A percentile compares a stretch with the other conserved stretches of the same genome.
Evolutionary conservation across 352 stramenopile species (phyloP).

Genomic region (Thalassiosira pacifica): DNA sequence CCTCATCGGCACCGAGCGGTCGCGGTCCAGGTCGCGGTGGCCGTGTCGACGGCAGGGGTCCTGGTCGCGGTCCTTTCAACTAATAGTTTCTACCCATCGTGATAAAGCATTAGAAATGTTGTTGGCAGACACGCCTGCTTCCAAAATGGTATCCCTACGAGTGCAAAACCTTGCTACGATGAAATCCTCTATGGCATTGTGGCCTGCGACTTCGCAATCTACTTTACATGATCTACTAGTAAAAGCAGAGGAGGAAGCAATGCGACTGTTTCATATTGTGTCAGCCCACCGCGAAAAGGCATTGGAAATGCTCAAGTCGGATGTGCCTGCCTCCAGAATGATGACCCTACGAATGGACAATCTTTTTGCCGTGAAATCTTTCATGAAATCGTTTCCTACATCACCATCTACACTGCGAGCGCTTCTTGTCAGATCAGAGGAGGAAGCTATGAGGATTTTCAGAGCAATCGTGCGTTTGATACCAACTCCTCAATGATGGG

Average conservation of each 20-base stretch:
- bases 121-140: neutral
- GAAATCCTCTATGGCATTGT: neutral
- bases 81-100: too few species aligned
- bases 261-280: neutral
- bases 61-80: too few species aligned
- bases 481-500: neutral
- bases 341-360: neutral
- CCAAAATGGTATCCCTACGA: neutral
- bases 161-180: neutral
- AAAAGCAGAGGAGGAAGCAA: too few species aligned
- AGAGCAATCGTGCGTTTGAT: neutral
- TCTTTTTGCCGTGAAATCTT: neutral
- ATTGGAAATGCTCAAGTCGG: neutral
- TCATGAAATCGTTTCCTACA: neutral
- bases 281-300: neutral
- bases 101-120: neutral
- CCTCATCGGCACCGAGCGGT: slow-evolving; percentile 84
- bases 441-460: neutral
- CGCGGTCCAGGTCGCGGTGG: too few species aligned
- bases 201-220: neutral
- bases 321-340: neutral
- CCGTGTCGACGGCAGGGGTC: too few species aligned
- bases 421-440: neutral
- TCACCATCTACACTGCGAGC: neutral
- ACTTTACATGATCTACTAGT: neutral